A percentile compares a stretch with the other conserved stretches of the same genome.
Conservation (phyloP, 2,329 filamentous ascomycete species). For the Bipolaris bicolor region DNA sequence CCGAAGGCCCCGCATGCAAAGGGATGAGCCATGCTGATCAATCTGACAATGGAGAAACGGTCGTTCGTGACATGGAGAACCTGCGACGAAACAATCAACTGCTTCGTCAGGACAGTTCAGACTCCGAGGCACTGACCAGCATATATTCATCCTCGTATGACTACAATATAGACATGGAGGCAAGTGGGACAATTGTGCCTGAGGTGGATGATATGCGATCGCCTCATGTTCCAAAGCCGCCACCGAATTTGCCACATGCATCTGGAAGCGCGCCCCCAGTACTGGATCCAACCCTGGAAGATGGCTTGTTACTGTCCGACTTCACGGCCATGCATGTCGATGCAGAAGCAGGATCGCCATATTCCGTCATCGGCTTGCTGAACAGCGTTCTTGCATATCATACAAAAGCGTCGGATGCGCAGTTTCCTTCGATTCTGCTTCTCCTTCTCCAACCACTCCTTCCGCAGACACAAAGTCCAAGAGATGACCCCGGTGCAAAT, state of each 20-base stretch:
- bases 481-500: slow-evolving; percentile 36
- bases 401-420: slow-evolving; percentile 52
- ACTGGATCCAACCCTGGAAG: slow-evolving; percentile 34
- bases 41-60: slow-evolving; percentile 39
- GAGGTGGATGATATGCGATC: slow-evolving; percentile 39
- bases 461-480: slow-evolving; percentile 48
- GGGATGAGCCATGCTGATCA: slow-evolving; percentile 23
- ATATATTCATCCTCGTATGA: slow-evolving; percentile 36
- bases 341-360: slow-evolving; percentile 44
- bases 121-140: slow-evolving; percentile 47
- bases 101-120: slow-evolving; percentile 49
- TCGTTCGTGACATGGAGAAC: slow-evolving; percentile 47
- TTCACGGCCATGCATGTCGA: slow-evolving; percentile 46
- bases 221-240: slow-evolving; percentile 29
- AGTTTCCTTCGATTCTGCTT: slow-evolving; percentile 56
- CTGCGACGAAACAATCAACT: slow-evolving; percentile 50
- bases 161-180: slow-evolving; percentile 47
- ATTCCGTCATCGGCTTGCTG: slow-evolving; percentile 52
- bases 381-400: slow-evolving; percentile 52
- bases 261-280: slow-evolving; percentile 35
- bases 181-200: slow-evolving; percentile 52
- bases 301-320: slow-evolving; percentile 44
- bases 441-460: slow-evolving; percentile 55
- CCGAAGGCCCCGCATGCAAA: slow-evolving; percentile 23
- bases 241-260: slow-evolving; percentile 22